A percentile compares a stretch with the other conserved stretches of the same genome.
Evolutionary conservation across 2,329 filamentous ascomycete species (phyloP).

Genomic region (Biscogniauxia sp.): DNA sequence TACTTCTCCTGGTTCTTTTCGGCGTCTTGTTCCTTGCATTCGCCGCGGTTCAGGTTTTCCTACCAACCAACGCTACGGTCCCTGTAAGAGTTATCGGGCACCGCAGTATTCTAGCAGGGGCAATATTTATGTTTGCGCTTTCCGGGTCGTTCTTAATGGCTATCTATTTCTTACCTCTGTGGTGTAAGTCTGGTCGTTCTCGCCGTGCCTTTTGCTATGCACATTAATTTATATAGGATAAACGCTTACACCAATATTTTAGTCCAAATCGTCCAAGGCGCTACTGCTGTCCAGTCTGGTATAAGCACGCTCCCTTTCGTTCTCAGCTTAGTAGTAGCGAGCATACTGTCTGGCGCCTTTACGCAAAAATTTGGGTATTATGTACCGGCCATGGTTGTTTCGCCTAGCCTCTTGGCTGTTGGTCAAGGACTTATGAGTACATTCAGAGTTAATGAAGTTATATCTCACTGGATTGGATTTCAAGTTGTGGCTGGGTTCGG

Average conservation of each 20-base stretch:
- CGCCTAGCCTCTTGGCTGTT: conserved; percentile 48
- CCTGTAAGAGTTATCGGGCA: conserved; percentile 54
- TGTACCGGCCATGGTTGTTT: conserved; percentile 53
- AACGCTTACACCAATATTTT: conserved; percentile 15
- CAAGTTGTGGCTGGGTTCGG: conserved; percentile 60
- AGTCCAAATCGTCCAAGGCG: conserved; percentile 55
- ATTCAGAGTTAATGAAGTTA: conserved; percentile 44
- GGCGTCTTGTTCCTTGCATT: conserved; percentile 47
- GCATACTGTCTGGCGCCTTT: conserved; percentile 44
- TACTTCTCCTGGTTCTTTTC: conserved; percentile 53
- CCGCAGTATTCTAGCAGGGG: conserved; percentile 50
- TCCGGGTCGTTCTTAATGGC: conserved; percentile 49
- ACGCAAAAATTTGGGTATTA: conserved; percentile 60
- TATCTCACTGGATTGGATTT: conserved; percentile 57
- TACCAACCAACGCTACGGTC: conserved; percentile 56
- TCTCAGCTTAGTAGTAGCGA: conserved; percentile 52
- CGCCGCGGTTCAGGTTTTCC: conserved; percentile 48
- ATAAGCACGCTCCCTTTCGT: conserved; percentile 57
- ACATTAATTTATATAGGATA: neutral
- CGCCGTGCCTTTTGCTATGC: neutral
- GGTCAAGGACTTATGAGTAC: conserved; percentile 59
- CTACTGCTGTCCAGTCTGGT: conserved; percentile 52
- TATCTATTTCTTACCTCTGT: conserved; percentile 54
- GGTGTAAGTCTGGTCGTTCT: conserved; percentile 38
- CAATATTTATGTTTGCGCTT: conserved; percentile 31